phyloP scores from a whole-genome alignment of 495 filamentous ascomycete species.

The Platismatia glauca region DNA sequence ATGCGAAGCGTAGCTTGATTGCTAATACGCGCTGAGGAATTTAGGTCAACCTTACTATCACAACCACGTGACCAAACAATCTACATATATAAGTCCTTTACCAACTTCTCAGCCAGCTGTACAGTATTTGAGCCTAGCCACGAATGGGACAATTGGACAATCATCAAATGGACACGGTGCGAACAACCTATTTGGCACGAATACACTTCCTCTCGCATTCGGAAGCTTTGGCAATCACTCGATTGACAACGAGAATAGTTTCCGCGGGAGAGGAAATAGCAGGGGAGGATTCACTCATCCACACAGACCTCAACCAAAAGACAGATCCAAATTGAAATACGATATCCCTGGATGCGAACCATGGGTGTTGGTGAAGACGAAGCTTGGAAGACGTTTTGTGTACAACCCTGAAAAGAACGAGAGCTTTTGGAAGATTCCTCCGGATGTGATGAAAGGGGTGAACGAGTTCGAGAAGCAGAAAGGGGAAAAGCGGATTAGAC shows the following conservation, averaged over 20 bases:
- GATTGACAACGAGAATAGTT: constrained; percentile 30
- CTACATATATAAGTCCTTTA: constrained; percentile 71
- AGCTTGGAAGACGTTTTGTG: constrained; percentile 76
- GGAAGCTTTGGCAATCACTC: constrained; percentile 18
- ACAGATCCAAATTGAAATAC: constrained; percentile 74
- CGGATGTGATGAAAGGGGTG: constrained; percentile 72
- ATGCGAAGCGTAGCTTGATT: constrained; percentile 14
- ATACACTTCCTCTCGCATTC: neutral
- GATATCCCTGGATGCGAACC: constrained; percentile 70
- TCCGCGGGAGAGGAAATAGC: constrained; percentile 31
- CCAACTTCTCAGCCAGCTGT: constrained; percentile 29
- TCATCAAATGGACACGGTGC: constrained; percentile 32
- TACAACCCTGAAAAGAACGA: constrained; percentile 74
- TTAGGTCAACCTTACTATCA: constrained; percentile 82
- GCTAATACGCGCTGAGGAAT: constrained; percentile 2
- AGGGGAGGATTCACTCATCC: constrained; percentile 45
- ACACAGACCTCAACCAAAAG: constrained; percentile 51
- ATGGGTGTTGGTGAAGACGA: constrained; percentile 92
- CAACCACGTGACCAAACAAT: constrained; percentile 74
- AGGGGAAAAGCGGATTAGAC: constrained; percentile 38
- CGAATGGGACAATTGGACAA: constrained; percentile 22
- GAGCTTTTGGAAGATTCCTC: constrained; percentile 88
- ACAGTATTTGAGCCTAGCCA: constrained; percentile 22
- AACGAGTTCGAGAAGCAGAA: constrained; percentile 57
- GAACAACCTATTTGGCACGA: constrained; percentile 3